phyloP scores from a whole-genome alignment of 495 filamentous ascomycete genomes.

The Talaromyces borbonicus region DNA sequence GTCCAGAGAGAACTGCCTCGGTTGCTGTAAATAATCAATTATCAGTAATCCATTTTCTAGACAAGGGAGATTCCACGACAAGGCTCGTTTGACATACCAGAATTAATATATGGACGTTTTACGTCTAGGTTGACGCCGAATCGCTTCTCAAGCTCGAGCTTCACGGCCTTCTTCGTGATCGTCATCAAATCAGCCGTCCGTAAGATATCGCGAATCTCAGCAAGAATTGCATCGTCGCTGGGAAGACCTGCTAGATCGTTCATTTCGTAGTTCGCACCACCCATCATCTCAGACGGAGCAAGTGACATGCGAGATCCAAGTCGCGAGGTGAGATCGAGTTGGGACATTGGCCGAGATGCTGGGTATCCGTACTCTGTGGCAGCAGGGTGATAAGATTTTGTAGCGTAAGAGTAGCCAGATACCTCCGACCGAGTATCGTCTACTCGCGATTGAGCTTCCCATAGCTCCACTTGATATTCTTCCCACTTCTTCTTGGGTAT shows the following conservation, averaged over 20 bases:
- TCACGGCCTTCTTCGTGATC: slow-evolving; percentile 97
- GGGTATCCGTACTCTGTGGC: slow-evolving; percentile 39
- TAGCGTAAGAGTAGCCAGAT: slow-evolving; percentile 85
- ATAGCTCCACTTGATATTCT: slow-evolving; percentile 95
- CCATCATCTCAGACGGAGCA: slow-evolving; percentile 64
- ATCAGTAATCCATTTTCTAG: slow-evolving; percentile 23
- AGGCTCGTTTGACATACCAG: slow-evolving; percentile 64
- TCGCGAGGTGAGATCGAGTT: slow-evolving; percentile 49
- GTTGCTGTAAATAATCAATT: slow-evolving; percentile 43
- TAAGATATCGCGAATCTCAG: slow-evolving; percentile 91
- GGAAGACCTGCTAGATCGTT: slow-evolving; percentile 65
- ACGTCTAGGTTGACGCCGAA: slow-evolving; percentile 75
- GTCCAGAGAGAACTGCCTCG: slow-evolving; percentile 62
- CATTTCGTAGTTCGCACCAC: slow-evolving; percentile 51
- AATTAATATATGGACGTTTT: slow-evolving; percentile 84
- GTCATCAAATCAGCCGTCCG: slow-evolving; percentile 89
- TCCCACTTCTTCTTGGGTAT: slow-evolving; percentile 99
- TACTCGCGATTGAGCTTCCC: slow-evolving; percentile 72
- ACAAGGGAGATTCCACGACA: too few species aligned
- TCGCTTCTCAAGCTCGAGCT: slow-evolving; percentile 79
- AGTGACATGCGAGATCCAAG: slow-evolving; percentile 65
- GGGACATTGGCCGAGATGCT: slow-evolving; percentile 63
- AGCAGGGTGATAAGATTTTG: slow-evolving; percentile 60
- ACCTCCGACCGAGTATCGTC: slow-evolving; percentile 83
- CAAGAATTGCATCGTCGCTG: slow-evolving; percentile 77